phyloP scores from a whole-genome alignment of 2,329 filamentous ascomycete genomes.

The Neophaeococcomyces mojaviensis region DNA sequence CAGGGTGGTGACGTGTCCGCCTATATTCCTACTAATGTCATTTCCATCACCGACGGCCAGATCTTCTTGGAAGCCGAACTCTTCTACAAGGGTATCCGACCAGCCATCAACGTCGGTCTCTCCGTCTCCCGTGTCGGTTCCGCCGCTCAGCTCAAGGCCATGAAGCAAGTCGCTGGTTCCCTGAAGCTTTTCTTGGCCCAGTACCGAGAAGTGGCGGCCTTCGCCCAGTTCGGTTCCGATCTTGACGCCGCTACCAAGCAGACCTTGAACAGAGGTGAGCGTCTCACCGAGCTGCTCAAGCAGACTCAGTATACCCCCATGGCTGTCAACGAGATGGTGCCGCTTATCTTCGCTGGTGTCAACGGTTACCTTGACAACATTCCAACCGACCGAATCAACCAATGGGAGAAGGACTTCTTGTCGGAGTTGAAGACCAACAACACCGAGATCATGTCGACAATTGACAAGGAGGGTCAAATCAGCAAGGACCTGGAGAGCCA shows the following conservation, averaged over 20 bases:
- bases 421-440: constrained; percentile 87
- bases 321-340: constrained; percentile 99
- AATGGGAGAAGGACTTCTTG: constrained; percentile 93
- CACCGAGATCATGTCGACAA: constrained; percentile 70
- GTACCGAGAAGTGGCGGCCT: constrained; percentile 99
- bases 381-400: constrained; percentile 82
- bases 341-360: constrained; percentile 98
- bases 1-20: constrained; percentile 99
- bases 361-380: constrained; percentile 88
- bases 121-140: constrained; percentile 99
- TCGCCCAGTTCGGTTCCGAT: constrained; percentile 99
- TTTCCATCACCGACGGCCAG: constrained; percentile 99
- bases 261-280: constrained; percentile 95
- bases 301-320: constrained; percentile 99
- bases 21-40: constrained; percentile 99
- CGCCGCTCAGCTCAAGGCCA: constrained; percentile 98
- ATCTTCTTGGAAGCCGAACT: constrained; percentile 99
- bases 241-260: constrained; percentile 98
- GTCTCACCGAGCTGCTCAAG: constrained; percentile 97
- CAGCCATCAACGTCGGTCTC: constrained; percentile 99
- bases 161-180: constrained; percentile 99
- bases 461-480: constrained; percentile 91
- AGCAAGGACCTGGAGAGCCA: constrained; percentile 75
- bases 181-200: constrained; percentile 99
- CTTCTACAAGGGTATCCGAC: constrained; percentile 99